These are phyloP conservation scores for Allomyces javanicus DNA, from an alignment of 192 early-diverging fungal genomes.

Conservation along the genomic window DNA sequence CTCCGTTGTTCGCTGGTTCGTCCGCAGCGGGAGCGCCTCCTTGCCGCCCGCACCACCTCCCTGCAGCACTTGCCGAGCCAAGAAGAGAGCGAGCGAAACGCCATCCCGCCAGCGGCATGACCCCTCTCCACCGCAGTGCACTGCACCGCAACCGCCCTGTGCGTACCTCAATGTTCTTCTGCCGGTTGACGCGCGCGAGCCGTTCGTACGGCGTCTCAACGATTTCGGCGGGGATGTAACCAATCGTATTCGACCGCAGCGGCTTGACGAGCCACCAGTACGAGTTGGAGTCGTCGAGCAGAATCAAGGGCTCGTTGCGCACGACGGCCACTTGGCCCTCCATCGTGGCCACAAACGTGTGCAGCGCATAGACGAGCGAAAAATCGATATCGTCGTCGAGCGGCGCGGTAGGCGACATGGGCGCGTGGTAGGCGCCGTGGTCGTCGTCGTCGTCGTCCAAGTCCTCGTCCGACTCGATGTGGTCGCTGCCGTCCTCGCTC, in stretches of 20 bases:
- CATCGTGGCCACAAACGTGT: constrained; percentile 64
- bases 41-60: too few species aligned
- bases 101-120: too few species aligned
- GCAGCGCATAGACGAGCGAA: constrained; percentile 58
- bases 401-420: constrained; percentile 7
- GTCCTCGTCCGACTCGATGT: too few species aligned
- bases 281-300: constrained; percentile 63
- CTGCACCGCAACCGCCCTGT: too few species aligned
- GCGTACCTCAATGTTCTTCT: constrained; percentile 32
- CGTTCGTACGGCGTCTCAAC: constrained; percentile 55
- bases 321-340: constrained; percentile 70
- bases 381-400: constrained; percentile 47
- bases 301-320: constrained; percentile 51
- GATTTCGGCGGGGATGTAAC: constrained; percentile 71
- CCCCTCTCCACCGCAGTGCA: too few species aligned
- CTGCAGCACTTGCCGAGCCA: too few species aligned
- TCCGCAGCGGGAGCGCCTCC: too few species aligned
- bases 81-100: too few species aligned
- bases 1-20: too few species aligned
- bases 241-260: constrained; percentile 47
- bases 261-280: constrained; percentile 65
- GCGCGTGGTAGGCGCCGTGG: background rate
- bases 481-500: background rate
- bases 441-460: background rate
- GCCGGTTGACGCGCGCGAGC: constrained; percentile 54